phyloP scores from a whole-genome alignment of 2,329 filamentous ascomycete species.

The Nigrospora osmanthi region DNA sequence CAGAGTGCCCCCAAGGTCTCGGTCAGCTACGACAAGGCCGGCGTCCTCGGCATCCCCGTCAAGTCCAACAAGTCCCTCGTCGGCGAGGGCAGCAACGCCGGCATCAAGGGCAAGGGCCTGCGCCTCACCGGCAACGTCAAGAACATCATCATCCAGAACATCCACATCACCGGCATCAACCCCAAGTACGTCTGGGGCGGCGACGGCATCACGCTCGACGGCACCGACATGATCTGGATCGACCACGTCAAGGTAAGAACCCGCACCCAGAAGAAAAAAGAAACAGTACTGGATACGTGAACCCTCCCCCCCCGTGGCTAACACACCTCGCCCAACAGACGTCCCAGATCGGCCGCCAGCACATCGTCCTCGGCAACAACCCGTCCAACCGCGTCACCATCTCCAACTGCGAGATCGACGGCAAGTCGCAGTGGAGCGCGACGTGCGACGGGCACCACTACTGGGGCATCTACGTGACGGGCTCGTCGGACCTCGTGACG shows the following conservation, averaged over 20 bases:
- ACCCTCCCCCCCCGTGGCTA: too few relatives aligned
- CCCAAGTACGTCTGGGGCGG: conserved; percentile 52
- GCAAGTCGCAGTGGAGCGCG: conserved; percentile 28
- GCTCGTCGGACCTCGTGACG: conserved; percentile 29
- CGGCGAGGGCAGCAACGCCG: conserved; percentile 41
- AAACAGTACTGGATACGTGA: too few relatives aligned
- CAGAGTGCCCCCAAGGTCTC: conserved; percentile 37
- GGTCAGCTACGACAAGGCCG: conserved; percentile 44
- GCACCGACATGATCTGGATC: conserved; percentile 10
- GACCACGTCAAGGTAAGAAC: conserved; percentile 11
- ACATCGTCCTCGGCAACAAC: conserved; percentile 26
- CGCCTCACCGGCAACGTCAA: conserved; percentile 31
- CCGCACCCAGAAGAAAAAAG: too few relatives aligned
- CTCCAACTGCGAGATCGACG: conserved; percentile 36
- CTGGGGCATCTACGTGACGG: conserved; percentile 33
- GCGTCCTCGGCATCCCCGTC: conserved; percentile 39
- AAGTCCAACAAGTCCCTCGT: conserved; percentile 50
- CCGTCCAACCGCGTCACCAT: conserved; percentile 29
- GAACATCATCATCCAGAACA: conserved; percentile 54
- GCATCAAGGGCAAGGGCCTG: conserved; percentile 33
- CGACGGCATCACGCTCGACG: conserved; percentile 40
- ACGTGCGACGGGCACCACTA: conserved; percentile 36
- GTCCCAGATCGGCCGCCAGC: conserved; percentile 33
- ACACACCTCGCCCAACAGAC: too few relatives aligned
- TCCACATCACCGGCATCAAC: conserved; percentile 48